phyloP scores from a whole-genome alignment of 805 yeast species.

The Zygosaccharomyces siamensis region DNA sequence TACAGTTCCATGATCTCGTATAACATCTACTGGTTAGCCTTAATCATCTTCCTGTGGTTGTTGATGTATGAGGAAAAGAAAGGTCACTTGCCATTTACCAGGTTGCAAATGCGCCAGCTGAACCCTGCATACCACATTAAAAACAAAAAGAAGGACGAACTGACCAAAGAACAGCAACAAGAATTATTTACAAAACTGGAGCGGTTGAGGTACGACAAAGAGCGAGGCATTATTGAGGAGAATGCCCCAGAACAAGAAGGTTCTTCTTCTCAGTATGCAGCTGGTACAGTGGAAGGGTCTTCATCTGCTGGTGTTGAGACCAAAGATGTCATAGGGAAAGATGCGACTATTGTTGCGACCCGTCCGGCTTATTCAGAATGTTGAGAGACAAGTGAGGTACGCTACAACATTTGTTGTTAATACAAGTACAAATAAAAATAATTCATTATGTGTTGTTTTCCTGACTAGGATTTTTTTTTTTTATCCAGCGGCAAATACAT shows the following conservation, averaged over 20 bases:
- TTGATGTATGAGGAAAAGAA: constrained; percentile 79
- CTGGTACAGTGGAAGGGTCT: neutral
- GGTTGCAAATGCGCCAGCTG: constrained; percentile 45
- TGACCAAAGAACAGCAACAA: constrained; percentile 48
- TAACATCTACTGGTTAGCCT: constrained; percentile 78
- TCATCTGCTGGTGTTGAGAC: neutral
- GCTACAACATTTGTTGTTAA: too few species aligned
- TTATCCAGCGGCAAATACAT: too few species aligned
- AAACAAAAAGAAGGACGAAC: constrained; percentile 57
- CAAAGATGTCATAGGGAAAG: neutral
- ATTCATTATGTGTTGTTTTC: too few species aligned
- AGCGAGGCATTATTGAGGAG: constrained; percentile 28
- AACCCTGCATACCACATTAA: constrained; percentile 73
- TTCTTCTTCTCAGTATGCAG: neutral
- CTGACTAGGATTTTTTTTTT: too few species aligned
- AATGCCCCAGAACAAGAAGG: neutral
- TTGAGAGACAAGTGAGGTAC: neutral
- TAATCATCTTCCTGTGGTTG: constrained; percentile 50
- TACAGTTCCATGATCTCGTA: constrained; percentile 86
- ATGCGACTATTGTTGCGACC: neutral
- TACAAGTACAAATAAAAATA: too few species aligned
- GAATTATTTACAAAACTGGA: constrained; percentile 47
- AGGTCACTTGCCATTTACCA: constrained; percentile 73
- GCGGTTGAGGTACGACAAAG: constrained; percentile 34
- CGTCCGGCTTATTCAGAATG: neutral